Evolutionary conservation across 2,329 filamentous ascomycete genomes (phyloP).

Genomic region (Colletotrichum lindemuthianum): DNA sequence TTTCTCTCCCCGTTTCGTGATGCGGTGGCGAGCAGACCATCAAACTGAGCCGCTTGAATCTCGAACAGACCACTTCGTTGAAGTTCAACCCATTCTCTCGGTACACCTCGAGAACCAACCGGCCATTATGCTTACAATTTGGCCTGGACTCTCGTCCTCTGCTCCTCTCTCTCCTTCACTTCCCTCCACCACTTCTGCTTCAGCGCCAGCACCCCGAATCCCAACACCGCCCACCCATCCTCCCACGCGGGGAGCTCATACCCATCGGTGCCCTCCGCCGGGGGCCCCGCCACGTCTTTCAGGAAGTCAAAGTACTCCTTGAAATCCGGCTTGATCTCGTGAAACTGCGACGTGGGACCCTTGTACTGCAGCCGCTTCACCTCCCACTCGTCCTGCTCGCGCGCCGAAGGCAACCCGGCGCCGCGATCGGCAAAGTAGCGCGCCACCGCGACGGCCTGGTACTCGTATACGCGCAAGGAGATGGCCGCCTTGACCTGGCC

Average conservation of each 20-base stretch:
- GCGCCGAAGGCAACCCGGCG: constrained; percentile 38
- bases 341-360: constrained; percentile 45
- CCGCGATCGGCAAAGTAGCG: constrained; percentile 48
- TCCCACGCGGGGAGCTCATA: constrained; percentile 54
- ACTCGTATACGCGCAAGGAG: constrained; percentile 50
- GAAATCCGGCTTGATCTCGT: constrained; percentile 47
- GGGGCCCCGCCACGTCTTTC: constrained; percentile 52
- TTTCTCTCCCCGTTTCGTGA: background rate
- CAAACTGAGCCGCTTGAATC: too few relatives aligned
- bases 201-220: constrained; percentile 42
- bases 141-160: constrained; percentile 16
- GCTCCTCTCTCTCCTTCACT: constrained; percentile 40
- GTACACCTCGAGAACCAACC: too few relatives aligned
- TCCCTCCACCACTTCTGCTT: constrained; percentile 45
- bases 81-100: too few relatives aligned
- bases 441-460: constrained; percentile 50
- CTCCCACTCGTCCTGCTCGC: constrained; percentile 47
- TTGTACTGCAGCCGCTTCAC: constrained; percentile 41
- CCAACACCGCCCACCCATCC: constrained; percentile 48
- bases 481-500: constrained; percentile 48
- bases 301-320: constrained; percentile 52
- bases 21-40: background rate
- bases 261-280: constrained; percentile 47
- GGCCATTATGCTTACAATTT: background rate
- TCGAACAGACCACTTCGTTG: too few relatives aligned